Evolutionary conservation across 2,329 filamentous ascomycete species (phyloP), one percentile per base, ranked within the genome.

Genomic region (Orbilia blumenaviensis): DNA sequence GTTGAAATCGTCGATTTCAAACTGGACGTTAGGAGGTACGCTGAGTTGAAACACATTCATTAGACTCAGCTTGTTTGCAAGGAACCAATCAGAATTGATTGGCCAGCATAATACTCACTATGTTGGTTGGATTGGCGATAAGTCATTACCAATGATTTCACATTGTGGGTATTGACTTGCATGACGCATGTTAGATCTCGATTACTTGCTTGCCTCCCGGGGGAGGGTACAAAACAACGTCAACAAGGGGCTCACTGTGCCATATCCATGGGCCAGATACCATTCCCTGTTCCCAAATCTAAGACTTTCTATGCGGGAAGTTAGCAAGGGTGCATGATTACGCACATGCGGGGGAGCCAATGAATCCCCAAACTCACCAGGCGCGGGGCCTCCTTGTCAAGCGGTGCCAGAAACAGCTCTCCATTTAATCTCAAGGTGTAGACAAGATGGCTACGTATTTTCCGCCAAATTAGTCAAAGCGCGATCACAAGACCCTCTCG

Each of bases 211-310:
- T n/a, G n/a, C n/a, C n/a, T n/a, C n/a, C n/a, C n/a, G n/a, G n/a
- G n/a, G n/a, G n/a, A n/a, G n/a, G n/a, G n/a, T n/a, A n/a, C n/a
- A n/a, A n/a, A n/a, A n/a, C n/a, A n/a, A n/a, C n/a, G n/a, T n/a
- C n/a, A n/a, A n/a, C 44, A 12, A 18, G 21, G 21, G 7, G 62
- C 60, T 66, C 54, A 77, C 77, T 83, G 81, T 4, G 80, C 83
- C 56, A 84, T 82, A 34, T 83, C 82, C n/a, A 85, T 83, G 3
- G 84, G 82, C 84, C 84, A 85, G 34, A 84, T 83, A 2, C 84
- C 84, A 1, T 83, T 84, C 7, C 84, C 84, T 0, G 84, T 85
- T 23, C 84, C 84, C 9, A 86, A 80, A 60, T 86, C 84, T 0
- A 85, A 81, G 8, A 85, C 81, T 32, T 16, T n/a, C 72, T 76